Percentiles rank a stretch among this genome's conserved stretches.
Evolutionary conservation across 1,284 basidiomycete species (phyloP).

Genomic region (Puccinia polysora): DNA sequence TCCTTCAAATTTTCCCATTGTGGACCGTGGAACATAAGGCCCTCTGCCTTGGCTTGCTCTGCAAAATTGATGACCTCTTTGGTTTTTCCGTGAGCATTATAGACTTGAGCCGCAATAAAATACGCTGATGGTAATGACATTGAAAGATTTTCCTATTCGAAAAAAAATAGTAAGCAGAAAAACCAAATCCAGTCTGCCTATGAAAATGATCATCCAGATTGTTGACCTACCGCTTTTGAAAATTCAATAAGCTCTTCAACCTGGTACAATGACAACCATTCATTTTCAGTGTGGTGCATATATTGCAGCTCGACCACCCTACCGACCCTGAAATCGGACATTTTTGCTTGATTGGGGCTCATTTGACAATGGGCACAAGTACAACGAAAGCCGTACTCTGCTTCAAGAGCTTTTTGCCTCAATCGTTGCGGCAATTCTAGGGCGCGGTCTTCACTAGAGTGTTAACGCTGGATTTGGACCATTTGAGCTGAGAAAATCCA

Average conservation of each 20-base stretch:
- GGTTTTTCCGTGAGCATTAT: conserved; percentile 14
- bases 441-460: background rate
- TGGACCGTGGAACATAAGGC: conserved; percentile 3
- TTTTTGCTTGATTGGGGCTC: background rate
- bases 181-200: background rate
- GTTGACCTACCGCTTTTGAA: background rate
- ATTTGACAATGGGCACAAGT: conserved; percentile 28
- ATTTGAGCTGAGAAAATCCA: background rate
- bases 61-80: conserved; percentile 10
- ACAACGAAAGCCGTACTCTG: conserved; percentile 16
- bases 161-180: background rate
- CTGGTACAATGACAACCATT: conserved; percentile 1
- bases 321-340: background rate
- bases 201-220: background rate
- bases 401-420: background rate
- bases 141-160: conserved; percentile 7
- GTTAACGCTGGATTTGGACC: background rate
- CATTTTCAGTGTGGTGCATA: background rate
- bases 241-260: background rate
- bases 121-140: background rate
- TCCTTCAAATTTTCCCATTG: conserved; percentile 6
- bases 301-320: conserved; percentile 7
- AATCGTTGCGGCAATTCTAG: background rate
- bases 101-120: conserved; percentile 19
- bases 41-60: conserved; percentile 7